phyloP scores from a whole-genome alignment of 1,139 yeast species.

The Kodamaea arcana region DNA sequence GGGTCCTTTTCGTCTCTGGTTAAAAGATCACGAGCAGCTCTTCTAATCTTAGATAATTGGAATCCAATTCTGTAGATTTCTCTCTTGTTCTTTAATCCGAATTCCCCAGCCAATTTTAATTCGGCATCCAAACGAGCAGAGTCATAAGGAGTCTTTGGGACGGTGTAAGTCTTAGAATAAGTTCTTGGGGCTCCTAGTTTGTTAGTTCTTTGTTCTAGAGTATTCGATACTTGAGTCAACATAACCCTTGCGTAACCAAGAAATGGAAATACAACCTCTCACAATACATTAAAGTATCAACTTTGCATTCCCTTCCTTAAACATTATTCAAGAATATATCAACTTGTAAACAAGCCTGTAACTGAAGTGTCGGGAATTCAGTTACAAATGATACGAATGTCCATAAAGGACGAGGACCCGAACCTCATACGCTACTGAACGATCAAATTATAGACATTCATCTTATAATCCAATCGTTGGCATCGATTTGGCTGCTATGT shows the following conservation, averaged over 20 bases:
- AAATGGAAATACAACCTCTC: too few relatives aligned
- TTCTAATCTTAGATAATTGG: conserved; percentile 99
- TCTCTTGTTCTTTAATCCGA: conserved; percentile 99
- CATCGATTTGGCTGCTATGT: conserved; percentile 2
- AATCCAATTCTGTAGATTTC: conserved; percentile 98
- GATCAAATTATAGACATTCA: not conserved
- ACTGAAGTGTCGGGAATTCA: conserved; percentile 90
- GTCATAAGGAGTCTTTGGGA: conserved; percentile 99
- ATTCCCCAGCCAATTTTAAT: conserved; percentile 99
- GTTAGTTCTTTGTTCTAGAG: conserved; percentile 21
- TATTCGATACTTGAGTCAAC: too few relatives aligned
- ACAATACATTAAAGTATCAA: too few relatives aligned
- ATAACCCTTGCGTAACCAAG: too few relatives aligned
- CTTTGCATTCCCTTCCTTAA: too few relatives aligned
- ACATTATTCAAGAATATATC: too few relatives aligned
- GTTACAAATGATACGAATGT: conserved; percentile 37
- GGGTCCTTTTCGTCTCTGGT: conserved; percentile 99
- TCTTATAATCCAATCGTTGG: not conserved
- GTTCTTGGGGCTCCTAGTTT: conserved; percentile 87
- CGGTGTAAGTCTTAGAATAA: conserved; percentile 98
- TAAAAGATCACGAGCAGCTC: conserved; percentile 99
- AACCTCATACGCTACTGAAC: conserved; percentile 40
- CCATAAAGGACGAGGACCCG: conserved; percentile 62
- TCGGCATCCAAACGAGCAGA: conserved; percentile 99
- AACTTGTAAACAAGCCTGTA: conserved; percentile 22